These are phyloP conservation scores for Vitis hybrid DNA, from an alignment of 177 flowering plant species.

Conservation along the genomic window DNA sequence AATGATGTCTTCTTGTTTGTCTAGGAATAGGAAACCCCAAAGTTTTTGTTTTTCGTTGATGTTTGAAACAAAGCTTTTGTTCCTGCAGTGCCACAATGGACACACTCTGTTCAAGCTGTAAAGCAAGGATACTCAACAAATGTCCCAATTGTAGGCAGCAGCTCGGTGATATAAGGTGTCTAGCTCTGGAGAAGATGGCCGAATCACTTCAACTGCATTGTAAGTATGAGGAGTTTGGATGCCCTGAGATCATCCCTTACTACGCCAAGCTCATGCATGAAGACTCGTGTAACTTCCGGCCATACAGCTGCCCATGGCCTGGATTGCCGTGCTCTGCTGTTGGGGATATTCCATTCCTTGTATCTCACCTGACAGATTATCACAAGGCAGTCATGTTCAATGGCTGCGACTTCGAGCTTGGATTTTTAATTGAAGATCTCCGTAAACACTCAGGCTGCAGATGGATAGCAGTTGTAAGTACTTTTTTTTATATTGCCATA, in stretches of 20 bases:
- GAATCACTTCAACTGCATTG: constrained; percentile 83
- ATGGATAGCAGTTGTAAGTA: constrained; percentile 68
- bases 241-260: constrained; percentile 74
- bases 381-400: constrained; percentile 83
- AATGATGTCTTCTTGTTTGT: too few species aligned
- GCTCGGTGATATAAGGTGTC: constrained; percentile 75
- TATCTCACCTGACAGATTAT: constrained; percentile 67
- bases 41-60: not conserved
- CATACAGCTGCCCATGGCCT: constrained; percentile 78
- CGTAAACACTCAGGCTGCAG: constrained; percentile 66
- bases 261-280: constrained; percentile 79
- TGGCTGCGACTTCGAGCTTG: constrained; percentile 76
- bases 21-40: too few species aligned
- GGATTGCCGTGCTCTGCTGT: constrained; percentile 68
- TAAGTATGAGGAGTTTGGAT: constrained; percentile 56
- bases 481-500: not conserved
- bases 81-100: constrained; percentile 75
- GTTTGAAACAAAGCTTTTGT: not conserved
- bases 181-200: constrained; percentile 78
- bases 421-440: constrained; percentile 62
- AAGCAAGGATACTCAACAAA: constrained; percentile 64
- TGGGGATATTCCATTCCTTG: constrained; percentile 71
- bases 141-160: constrained; percentile 81
- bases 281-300: constrained; percentile 62
- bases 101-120: constrained; percentile 83